phyloP scores from a whole-genome alignment of 495 filamentous ascomycete genomes.

The Aspergillus olivimuriae region DNA sequence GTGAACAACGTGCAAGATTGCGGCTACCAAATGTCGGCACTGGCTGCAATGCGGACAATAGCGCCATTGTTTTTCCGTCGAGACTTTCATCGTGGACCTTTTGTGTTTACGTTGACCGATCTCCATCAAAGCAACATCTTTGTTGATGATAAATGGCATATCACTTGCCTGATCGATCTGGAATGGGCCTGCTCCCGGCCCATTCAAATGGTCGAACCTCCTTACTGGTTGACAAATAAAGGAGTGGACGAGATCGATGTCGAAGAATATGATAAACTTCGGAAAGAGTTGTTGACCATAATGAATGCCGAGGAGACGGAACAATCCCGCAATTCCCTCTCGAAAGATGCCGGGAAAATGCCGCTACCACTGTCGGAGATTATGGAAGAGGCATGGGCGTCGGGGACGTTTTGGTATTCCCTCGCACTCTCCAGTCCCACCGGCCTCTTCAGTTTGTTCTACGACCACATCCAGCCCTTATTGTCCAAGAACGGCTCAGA shows the following conservation, averaged over 20 bases:
- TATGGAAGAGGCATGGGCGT: conserved; percentile 12
- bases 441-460: conserved; percentile 17
- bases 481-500: conserved; percentile 12
- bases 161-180: conserved; percentile 26
- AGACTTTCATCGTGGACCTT: conserved; percentile 18
- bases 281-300: conserved; percentile 13
- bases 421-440: conserved; percentile 17
- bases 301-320: conserved; percentile 11
- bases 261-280: conserved; percentile 12
- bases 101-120: conserved; percentile 22
- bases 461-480: conserved; percentile 18
- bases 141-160: conserved; percentile 23
- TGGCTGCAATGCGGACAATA: conserved; percentile 24
- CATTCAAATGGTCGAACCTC: conserved; percentile 26
- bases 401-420: conserved; percentile 21
- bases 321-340: background rate
- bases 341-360: background rate
- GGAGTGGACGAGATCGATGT: conserved; percentile 17
- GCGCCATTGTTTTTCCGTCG: conserved; percentile 19
- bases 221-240: conserved; percentile 28
- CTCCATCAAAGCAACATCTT: conserved; percentile 28
- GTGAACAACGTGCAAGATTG: conserved; percentile 21
- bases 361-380: conserved; percentile 8
- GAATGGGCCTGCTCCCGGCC: conserved; percentile 34
- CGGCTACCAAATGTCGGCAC: conserved; percentile 19